Percentiles rank a stretch among this genome's conserved stretches.
Evolutionary conservation across 73 alveolate species (phyloP).

Genomic region (Symbiodinium natans): DNA sequence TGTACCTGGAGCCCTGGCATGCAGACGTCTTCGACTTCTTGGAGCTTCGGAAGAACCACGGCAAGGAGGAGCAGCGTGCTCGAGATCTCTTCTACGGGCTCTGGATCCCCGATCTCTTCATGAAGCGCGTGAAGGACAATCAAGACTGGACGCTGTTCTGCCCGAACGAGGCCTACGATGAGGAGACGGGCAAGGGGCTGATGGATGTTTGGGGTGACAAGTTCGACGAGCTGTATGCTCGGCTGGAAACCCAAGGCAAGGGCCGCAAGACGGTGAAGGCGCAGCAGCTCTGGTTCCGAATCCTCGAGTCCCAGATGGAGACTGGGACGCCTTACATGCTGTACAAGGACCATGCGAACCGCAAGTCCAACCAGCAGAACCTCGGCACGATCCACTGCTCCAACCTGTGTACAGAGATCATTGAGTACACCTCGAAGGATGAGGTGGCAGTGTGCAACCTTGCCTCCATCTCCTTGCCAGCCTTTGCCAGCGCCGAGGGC

Average conservation of each 20-base stretch:
- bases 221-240: conserved; percentile 96
- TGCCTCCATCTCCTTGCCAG: conserved; percentile 97
- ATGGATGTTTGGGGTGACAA: conserved; percentile 97
- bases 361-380: conserved; percentile 97
- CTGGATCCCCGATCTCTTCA: conserved; percentile 98
- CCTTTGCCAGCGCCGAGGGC: conserved; percentile 95
- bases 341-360: conserved; percentile 97
- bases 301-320: conserved; percentile 97
- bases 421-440: conserved; percentile 98
- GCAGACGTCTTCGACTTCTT: conserved; percentile 98
- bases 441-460: conserved; percentile 98
- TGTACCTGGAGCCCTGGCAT: conserved; percentile 99
- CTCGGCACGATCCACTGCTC: conserved; percentile 98
- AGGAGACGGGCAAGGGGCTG: conserved; percentile 96
- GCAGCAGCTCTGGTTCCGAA: conserved; percentile 97
- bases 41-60: conserved; percentile 97
- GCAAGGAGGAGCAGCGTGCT: conserved; percentile 97
- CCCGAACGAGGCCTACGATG: conserved; percentile 98
- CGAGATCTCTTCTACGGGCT: conserved; percentile 98
- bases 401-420: conserved; percentile 98
- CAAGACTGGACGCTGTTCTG: conserved; percentile 99
- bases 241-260: conserved; percentile 97
- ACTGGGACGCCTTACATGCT: conserved; percentile 99
- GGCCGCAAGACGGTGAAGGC: conserved; percentile 96
- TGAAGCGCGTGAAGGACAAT: conserved; percentile 98